These are phyloP conservation scores for Epichloe sibirici DNA, from an alignment of 2,329 filamentous ascomycete species.

Conservation along the genomic window DNA sequence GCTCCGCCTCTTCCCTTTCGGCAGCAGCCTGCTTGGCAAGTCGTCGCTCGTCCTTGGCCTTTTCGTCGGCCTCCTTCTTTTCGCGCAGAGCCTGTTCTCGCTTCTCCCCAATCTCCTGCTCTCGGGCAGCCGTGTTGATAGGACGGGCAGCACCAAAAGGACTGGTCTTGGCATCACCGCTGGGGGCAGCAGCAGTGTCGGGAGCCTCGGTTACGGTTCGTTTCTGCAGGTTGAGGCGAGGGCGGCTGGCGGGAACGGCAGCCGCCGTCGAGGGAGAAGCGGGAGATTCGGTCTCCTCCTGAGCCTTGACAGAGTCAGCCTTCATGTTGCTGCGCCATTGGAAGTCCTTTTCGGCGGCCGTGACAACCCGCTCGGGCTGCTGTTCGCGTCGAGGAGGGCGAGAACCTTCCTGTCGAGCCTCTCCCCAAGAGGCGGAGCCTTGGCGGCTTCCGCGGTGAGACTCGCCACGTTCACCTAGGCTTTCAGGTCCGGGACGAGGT, in stretches of 20 bases:
- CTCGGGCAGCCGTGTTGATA: conserved; percentile 82
- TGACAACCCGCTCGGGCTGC: conserved; percentile 58
- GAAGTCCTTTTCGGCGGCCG: conserved; percentile 83
- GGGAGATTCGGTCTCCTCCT: conserved; percentile 60
- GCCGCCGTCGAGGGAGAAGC: conserved; percentile 37
- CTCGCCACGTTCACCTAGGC: conserved; percentile 46
- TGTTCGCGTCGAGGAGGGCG: conserved; percentile 68
- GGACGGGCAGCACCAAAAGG: conserved; percentile 89
- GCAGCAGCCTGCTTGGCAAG: conserved; percentile 46
- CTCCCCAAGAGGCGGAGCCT: conserved; percentile 68
- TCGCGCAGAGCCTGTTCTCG: conserved; percentile 59
- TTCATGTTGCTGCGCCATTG: conserved; percentile 89
- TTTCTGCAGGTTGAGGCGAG: conserved; percentile 80
- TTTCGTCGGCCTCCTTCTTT: conserved; percentile 80
- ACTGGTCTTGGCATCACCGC: conserved; percentile 66
- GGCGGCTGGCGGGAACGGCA: conserved; percentile 45
- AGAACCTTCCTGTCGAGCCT: conserved; percentile 62
- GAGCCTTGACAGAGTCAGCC: conserved; percentile 58
- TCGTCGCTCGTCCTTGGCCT: conserved; percentile 63
- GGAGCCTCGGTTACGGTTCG: conserved; percentile 71
- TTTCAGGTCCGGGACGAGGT: conserved; percentile 31
- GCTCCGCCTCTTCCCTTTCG: conserved; percentile 29
- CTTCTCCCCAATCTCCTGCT: conserved; percentile 86
- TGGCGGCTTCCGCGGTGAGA: conserved; percentile 48
- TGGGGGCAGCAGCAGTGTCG: conserved; percentile 35